phyloP scores from a whole-genome alignment of 2,329 filamentous ascomycete species.

The Tolypocladium pustulatum region DNA sequence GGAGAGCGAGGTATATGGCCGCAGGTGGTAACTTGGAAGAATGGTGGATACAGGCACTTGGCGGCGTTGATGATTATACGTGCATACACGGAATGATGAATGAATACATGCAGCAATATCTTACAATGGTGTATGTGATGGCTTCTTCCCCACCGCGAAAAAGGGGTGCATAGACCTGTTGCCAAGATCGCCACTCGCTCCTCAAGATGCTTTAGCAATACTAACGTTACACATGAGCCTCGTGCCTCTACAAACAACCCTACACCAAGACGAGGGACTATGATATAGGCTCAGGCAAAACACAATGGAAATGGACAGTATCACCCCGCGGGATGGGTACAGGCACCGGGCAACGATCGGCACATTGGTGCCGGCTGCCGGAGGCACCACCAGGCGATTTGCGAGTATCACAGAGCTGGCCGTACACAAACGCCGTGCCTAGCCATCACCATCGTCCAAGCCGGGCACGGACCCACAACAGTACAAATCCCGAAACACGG shows the following conservation, averaged over 20 bases:
- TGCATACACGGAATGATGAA: neutral
- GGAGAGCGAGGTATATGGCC: conserved; percentile 29
- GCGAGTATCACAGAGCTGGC: neutral
- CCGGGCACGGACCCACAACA: neutral
- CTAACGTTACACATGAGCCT: neutral
- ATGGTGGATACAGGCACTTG: neutral
- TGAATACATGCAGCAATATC: neutral
- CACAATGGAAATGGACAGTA: neutral
- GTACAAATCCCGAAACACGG: neutral
- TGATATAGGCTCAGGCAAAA: too few species aligned
- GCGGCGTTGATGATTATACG: neutral
- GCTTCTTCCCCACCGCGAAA: neutral
- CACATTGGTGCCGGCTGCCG: neutral
- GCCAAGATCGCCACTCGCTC: neutral
- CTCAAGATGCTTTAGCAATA: neutral
- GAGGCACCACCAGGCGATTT: neutral
- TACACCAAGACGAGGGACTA: too few species aligned
- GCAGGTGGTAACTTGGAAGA: conserved; percentile 24
- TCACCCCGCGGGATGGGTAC: too few species aligned
- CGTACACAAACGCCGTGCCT: neutral
- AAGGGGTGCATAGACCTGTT: neutral
- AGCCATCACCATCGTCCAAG: neutral
- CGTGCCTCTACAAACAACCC: rapidly evolving
- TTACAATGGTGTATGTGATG: neutral
- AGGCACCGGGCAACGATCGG: too few species aligned